Evolutionary conservation across 75 land plant species (phyloP), one percentile per base, ranked within the genome.

Genomic region (Selaginella tamariscina): DNA sequence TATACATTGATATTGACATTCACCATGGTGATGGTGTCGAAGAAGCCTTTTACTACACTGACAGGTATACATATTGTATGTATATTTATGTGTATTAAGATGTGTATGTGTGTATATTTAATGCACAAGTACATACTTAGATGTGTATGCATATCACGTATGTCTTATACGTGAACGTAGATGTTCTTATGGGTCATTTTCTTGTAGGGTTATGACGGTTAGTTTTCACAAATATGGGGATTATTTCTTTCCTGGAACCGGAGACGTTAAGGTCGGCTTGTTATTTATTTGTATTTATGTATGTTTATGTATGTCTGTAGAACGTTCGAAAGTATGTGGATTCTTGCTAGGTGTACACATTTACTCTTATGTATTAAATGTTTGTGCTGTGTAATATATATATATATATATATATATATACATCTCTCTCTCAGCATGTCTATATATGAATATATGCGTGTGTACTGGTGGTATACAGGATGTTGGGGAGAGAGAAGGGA

Each of bases 1-100:
- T 95, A 28, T 95, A 95, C 71, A 88, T 95, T 72, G 99, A 95
- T 70, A 95, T 95, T 66, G 99, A 95, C 75, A 88, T 95, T 27
- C 99, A 95, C 82, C 99, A 95, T 78, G 99, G 99, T 54, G 99
- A 95, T 82, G 99, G 99, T 20, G 99, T 95, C 22, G 99, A 95
- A 75, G 97, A 91, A 81, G 99, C 99, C 24, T 95, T 95, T 68
- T 95, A 87, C 72, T 83, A 78, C 68, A 95, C 99, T 24, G 97
- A 95, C 84, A 91, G 99, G 99, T 91, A 71, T 20, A 20, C 15
- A 59, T 20, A n/a, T 59, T 68, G 13, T 28, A 55, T 55, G 1
- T 54, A 8, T 24, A 21, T 54, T 22, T 32, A 8, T 30, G 29
- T 29, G 22, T 64, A 64, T 18, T 9, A 21, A 64, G 9, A 23